These are phyloP conservation scores for Selaginella moellendorffii DNA, from an alignment of 75 land plant genomes.

Conservation along the genomic window DNA sequence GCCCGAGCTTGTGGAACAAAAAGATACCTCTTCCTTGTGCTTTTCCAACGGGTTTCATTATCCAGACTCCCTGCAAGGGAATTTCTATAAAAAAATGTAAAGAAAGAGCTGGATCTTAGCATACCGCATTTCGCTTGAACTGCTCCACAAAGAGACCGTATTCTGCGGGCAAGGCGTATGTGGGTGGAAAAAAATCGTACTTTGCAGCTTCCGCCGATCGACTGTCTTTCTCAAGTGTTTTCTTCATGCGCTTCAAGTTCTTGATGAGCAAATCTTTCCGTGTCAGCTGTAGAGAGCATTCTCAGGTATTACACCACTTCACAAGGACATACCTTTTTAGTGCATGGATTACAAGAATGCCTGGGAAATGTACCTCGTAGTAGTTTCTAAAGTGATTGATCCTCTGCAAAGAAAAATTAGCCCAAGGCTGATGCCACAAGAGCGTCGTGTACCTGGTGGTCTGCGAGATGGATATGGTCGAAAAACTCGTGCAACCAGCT, in stretches of 20 bases:
- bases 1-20: conserved; percentile 22
- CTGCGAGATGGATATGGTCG: conserved; percentile 32
- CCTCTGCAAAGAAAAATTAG: conserved; percentile 17
- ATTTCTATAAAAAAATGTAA: neutral
- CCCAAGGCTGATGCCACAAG: neutral
- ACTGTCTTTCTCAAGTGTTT: conserved; percentile 21
- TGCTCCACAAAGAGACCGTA: conserved; percentile 36
- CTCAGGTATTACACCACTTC: too few species aligned
- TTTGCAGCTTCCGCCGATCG: conserved; percentile 21
- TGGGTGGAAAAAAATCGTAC: conserved; percentile 33
- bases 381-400: conserved; percentile 34
- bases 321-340: too few species aligned
- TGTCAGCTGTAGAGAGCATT: conserved; percentile 25
- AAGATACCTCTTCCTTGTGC: conserved; percentile 34
- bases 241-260: conserved; percentile 34
- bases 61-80: conserved; percentile 30
- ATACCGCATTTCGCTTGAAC: conserved; percentile 23
- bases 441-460: conserved; percentile 21
- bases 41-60: conserved; percentile 33
- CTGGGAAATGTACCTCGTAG: conserved; percentile 22
- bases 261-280: conserved; percentile 33
- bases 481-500: conserved; percentile 34
- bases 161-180: conserved; percentile 33
- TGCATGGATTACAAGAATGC: neutral
- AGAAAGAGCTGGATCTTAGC: too few species aligned